Evolutionary conservation across 1,284 basidiomycete genomes (phyloP), one percentile per base, ranked within the genome.

Genomic region (Polyporus tsugae): DNA sequence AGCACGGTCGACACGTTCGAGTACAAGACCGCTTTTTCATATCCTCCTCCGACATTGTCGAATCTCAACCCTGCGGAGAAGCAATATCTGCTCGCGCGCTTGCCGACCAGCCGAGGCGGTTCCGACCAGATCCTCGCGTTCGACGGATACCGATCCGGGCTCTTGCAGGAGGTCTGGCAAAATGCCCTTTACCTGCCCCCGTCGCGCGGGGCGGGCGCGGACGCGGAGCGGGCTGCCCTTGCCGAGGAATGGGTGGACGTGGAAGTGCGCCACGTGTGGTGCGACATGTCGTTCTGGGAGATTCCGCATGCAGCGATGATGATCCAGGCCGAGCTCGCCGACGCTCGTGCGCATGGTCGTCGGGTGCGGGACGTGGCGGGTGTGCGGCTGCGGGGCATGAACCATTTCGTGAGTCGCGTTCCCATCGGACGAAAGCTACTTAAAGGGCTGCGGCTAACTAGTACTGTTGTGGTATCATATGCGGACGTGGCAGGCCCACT

Each of bases 241-340:
- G 42, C 15, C 11, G 41, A 35, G 4, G 49, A 29, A 39, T 25
- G 66, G 39, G 46, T 49, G 25, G 46, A 35, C 41, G 41, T 67
- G 36, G 65, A 67, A 33, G 53, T 70, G 25, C 62, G 65, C 29
- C 42, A 61, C 25, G 55, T 67, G 17, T 64, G 65, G 65, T 55
- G 68, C 59, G 68, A 69, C 35, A 62, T 49, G 39, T 64, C 64
- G 19, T 59, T 66, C 11, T 64, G 65, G 65, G 68, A 70, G 53
- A 29, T 22, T 41, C 38, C 49, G 13, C 41, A 57, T 19, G 65
- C 59, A 19, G 46, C 42, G 39, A 52, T 62, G 62, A 41, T 42
- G 6, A 13, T 70, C 19, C 59, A 44, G n/a, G 62, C 62, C 10
- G 68, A 70, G 63, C 25, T 67, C 46, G 62, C 42, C 41, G 62